Base-by-base conservation (phyloP, 768 basidiomycete genomes). In the Rhizopogon vesiculosus region DNA sequence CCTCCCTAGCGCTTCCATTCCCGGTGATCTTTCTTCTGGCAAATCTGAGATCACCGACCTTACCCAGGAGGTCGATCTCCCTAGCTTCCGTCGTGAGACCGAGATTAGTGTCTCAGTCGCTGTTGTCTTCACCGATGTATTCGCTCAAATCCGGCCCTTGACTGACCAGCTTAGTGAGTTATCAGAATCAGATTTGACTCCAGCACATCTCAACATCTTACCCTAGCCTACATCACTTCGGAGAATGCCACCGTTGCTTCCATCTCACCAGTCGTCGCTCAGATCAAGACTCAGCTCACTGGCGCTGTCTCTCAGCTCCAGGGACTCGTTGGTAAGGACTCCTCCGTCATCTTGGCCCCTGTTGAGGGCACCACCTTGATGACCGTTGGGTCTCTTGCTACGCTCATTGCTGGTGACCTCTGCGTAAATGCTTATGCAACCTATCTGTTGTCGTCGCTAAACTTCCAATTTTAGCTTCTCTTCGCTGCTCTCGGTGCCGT, bases 101-200 rank as follows among this genome's bases (percentile, higher is more conserved):
- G 3, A 28, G 25, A 15, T 15, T 22, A 25, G 43, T 15, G 7
- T 53, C 15, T 64, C 61, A 12, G 42, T 75, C n/a, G 64, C 65
- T 13, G 59, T 46, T 50, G 64, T 74, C 64, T 56, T 75, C 43
- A 53, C 29, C n/a, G 48, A 53, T 22, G 41, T 68, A 7, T 55
- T 38, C 5, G 49, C 35, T 28, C 45, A 64, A 55, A 56, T 66
- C 15, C 25, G 54, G 18, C 56, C 66, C 53, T 50, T 45, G 45
- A 49, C 56, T 13, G 49, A 56, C 1, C 42, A 63, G 53, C 54
- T 76, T 54, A 52, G 74, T 75, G 46, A 52, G 72, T 66, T 19
- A 2, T n/a, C 7, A 13, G 12, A 9, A 9, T 7, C 5, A 25
- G 9, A 7, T n/a, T 1, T 2, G 8, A 7, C 9, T n/a, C 25